phyloP scores from a whole-genome alignment of 129 eudicot species.

The Tanacetum coccineum region DNA sequence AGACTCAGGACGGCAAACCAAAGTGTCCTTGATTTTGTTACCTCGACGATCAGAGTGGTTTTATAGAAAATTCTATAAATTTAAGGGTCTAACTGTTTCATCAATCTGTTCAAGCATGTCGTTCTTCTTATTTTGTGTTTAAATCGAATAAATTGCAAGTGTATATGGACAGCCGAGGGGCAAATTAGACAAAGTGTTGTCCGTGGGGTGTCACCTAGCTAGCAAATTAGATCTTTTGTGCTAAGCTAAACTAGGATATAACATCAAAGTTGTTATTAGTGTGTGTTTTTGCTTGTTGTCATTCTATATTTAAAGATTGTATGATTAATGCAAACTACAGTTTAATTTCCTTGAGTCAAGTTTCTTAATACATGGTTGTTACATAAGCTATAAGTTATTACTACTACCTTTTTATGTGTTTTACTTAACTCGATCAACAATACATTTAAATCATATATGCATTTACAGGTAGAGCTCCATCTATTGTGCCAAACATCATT shows the following conservation, averaged over 20 bases:
- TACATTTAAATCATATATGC: no score
- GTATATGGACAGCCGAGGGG: slow-evolving; percentile 32
- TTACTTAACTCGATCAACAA: no score
- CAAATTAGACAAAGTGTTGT: slow-evolving; percentile 34
- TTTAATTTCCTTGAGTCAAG: not conserved
- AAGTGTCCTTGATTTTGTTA: slow-evolving; percentile 50
- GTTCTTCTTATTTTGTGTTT: not conserved
- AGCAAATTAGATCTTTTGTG: slow-evolving; percentile 14
- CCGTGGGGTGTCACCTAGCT: slow-evolving; percentile 5
- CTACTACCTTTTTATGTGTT: no score
- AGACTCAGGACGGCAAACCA: slow-evolving; percentile 68
- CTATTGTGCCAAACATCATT: no score
- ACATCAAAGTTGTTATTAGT: slow-evolving; percentile 9
- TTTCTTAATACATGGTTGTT: not conserved
- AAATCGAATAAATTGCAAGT: slow-evolving; percentile 19
- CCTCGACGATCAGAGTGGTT: slow-evolving; percentile 4
- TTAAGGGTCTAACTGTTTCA: slow-evolving; percentile 15
- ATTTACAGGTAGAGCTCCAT: no score
- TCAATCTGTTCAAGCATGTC: slow-evolving; percentile 6
- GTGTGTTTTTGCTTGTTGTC: not conserved
- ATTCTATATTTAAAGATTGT: not conserved
- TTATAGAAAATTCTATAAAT: slow-evolving; percentile 6
- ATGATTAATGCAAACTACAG: not conserved
- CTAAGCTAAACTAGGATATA: slow-evolving; percentile 15
- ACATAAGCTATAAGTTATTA: no score